Evolutionary conservation across 257 asterid species (phyloP), one percentile per base, ranked within the genome.

Genomic region (Nicotiana undulata): DNA sequence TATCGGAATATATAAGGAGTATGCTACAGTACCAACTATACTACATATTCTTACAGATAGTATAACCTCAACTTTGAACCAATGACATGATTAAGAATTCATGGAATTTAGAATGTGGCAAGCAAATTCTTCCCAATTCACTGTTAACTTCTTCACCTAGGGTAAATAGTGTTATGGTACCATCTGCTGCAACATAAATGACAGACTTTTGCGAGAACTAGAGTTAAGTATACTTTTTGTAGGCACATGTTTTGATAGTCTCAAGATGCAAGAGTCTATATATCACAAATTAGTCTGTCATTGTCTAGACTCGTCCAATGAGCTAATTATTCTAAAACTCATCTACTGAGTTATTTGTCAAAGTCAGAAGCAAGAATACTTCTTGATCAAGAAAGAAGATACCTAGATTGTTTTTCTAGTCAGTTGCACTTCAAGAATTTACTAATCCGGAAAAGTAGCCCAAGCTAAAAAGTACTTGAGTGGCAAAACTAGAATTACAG

Each of bases 131-230:
- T n/a, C 65, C 65, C 31, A 59, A 59, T 59, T 59, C 63, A 18
- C 29, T 59, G 31, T 10, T 59, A 59, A 20, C 16, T 9, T 59
- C 65, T 59, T 22, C 65, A 59, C 65, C 65, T 20, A 58, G 65
- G 16, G 31, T 59, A 28, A 22, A 59, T 59, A 37, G 76, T 67
- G 55, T 37, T 9, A 67, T 34, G 75, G 40, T 32, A 67, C 53
- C 76, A 67, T 67, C 55, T n/a, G 55, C 55, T 67, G 17, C 44
- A 67, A 67, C 76, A 67, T 37, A 67, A 67, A 67, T 67, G 76
- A 67, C 44, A n/a, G n/a, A 9, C n/a, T n/a, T 67, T 67, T 67
- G 55, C 55, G 3, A 67, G 55, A 37, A n/a, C 53, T 67, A 67
- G 18, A 34, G 31, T 28, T 67, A 67, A n/a, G 20, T 37, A 34